Evolutionary conservation across 139 green algal genomes (phyloP), one percentile per base, ranked within the genome.

Genomic region (Limnomonas spitsbergensis): DNA sequence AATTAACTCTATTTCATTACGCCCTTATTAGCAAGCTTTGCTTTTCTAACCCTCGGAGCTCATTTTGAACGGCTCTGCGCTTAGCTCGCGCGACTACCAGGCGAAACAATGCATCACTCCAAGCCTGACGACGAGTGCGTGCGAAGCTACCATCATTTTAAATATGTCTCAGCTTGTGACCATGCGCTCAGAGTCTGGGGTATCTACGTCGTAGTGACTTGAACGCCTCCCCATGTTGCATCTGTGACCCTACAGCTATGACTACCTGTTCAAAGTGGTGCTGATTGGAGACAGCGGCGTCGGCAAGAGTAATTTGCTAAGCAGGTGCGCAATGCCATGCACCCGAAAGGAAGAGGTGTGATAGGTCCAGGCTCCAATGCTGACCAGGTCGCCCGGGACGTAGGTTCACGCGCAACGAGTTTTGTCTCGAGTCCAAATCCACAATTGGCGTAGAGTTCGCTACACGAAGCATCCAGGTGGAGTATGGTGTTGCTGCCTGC

Each of bases 391-490:
- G n/a, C n/a, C n/a, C n/a, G n/a, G 27, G n/a, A 9, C 56, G 80
- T 61, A 87, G 95, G 14, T 99, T 99, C 85, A 99, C 96, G 1
- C 88, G 96, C 34, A 99, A 99, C 83, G 96, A 99, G 90, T 99
- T 99, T 81, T 97, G 88, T 81, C 79, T 99, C 35, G 96, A 99
- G 87, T 96, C 91, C 71, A 99, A 99, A 87, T 97, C 92, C 31
- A 99, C 96, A 4, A 99, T 99, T 80, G 96, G 96, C 34, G 96
- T 99, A 1, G 96, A 99, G 87, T 99, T 99, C 82, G 96, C 96
- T 2, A 99, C 96, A 0, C 85, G 96, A 68, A 98, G 92, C 86
- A 98, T 99, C 42, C 92, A 99, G 92, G 95, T 97, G 52, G 14
- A 35, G 56, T 4, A 69, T 14, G 56, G 56, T 26, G n/a, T n/a